Percentiles rank a stretch among this genome's conserved stretches.
Conservation (phyloP, 2,329 filamentous ascomycete species). For the Stachybotrys chartarum region DNA sequence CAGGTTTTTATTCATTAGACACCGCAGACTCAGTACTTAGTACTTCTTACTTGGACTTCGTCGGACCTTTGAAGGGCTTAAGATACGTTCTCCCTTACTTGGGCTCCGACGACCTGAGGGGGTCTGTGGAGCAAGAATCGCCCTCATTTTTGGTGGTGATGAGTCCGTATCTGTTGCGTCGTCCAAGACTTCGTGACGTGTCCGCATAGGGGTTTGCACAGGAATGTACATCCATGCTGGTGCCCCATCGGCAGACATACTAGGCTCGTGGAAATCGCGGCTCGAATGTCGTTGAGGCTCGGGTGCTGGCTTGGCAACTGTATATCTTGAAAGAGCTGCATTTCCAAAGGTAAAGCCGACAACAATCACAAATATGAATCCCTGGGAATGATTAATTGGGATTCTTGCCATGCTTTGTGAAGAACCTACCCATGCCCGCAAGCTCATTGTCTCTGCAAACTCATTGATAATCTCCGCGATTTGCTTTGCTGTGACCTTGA, state of each 20-base stretch:
- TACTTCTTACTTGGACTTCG: conserved; percentile 31
- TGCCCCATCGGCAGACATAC: conserved; percentile 20
- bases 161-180: conserved; percentile 46
- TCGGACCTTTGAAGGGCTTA: conserved; percentile 39
- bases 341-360: conserved; percentile 42
- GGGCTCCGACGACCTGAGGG: conserved; percentile 40
- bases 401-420: neutral
- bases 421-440: conserved; percentile 58
- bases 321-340: neutral
- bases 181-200: conserved; percentile 33
- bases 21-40: neutral
- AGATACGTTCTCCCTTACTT: conserved; percentile 39
- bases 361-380: conserved; percentile 43
- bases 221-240: conserved; percentile 44
- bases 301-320: neutral
- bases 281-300: neutral
- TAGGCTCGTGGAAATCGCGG: neutral
- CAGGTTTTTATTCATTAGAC: too few species aligned
- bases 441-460: conserved; percentile 84
- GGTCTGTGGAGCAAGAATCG: conserved; percentile 36
- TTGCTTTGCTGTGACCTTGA: conserved; percentile 76
- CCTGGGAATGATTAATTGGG: conserved; percentile 24
- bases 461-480: conserved; percentile 91
- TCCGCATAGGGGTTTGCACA: conserved; percentile 39
- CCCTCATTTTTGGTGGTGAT: conserved; percentile 34